Conservation (phyloP, 768 basidiomycete genomes). For the Amanita exitialis region DNA sequence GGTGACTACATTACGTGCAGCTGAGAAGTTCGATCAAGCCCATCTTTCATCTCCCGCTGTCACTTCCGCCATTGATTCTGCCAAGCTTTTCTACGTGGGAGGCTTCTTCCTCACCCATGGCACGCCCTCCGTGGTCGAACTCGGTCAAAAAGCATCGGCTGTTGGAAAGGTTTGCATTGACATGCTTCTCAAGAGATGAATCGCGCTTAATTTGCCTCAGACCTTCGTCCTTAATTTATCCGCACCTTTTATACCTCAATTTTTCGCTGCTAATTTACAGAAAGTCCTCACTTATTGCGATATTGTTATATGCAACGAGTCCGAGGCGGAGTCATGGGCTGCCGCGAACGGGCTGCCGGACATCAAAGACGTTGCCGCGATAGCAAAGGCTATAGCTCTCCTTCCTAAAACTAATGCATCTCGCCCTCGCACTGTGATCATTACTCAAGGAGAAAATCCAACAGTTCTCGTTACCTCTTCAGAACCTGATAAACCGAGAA, state of each 20-base stretch:
- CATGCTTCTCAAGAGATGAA: neutral
- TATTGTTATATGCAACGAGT: constrained; percentile 92
- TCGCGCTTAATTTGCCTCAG: constrained; percentile 24
- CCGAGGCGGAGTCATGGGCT: constrained; percentile 87
- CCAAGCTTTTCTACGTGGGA: constrained; percentile 88
- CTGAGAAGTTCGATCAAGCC: constrained; percentile 79
- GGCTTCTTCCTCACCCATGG: constrained; percentile 98
- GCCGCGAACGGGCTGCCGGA: constrained; percentile 57
- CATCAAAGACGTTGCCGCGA: constrained; percentile 50
- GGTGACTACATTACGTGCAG: constrained; percentile 82
- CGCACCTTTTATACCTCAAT: constrained; percentile 94
- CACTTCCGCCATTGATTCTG: constrained; percentile 66
- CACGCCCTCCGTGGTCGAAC: constrained; percentile 50
- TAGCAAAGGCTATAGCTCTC: constrained; percentile 70
- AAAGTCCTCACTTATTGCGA: constrained; percentile 79
- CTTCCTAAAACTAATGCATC: constrained; percentile 67
- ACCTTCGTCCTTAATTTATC: constrained; percentile 90
- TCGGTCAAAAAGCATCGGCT: constrained; percentile 69
- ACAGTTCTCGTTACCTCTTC: constrained; percentile 67
- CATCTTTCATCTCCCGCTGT: constrained; percentile 74
- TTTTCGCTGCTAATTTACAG: constrained; percentile 78
- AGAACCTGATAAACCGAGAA: constrained; percentile 42
- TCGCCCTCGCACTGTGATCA: constrained; percentile 72
- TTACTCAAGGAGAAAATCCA: constrained; percentile 81
- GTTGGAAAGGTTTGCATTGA: constrained; percentile 53